phyloP scores from a whole-genome alignment of 2,329 filamentous ascomycete genomes.

The Ophiostoma tasmaniense region DNA sequence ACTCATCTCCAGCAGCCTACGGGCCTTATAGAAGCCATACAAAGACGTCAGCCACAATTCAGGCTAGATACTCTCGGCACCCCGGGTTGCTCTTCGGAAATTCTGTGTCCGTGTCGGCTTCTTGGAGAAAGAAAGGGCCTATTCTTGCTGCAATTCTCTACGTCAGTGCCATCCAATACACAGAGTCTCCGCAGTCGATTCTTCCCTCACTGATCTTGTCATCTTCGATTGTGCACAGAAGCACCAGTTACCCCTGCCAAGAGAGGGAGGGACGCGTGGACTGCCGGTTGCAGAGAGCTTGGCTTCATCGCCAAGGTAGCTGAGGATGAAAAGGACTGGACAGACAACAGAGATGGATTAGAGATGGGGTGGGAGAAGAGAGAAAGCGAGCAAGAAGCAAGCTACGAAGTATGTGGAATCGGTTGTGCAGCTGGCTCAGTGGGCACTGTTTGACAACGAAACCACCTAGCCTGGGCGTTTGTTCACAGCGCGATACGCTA shows the following conservation, averaged over 20 bases:
- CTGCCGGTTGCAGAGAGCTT: conserved; percentile 3
- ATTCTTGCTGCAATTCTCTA: neutral
- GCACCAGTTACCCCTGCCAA: conserved; percentile 4
- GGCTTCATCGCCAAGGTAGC: conserved; percentile 1
- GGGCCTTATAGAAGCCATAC: neutral
- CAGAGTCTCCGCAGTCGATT: neutral
- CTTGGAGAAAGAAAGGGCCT: neutral
- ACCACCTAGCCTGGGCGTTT: neutral
- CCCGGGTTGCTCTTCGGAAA: neutral
- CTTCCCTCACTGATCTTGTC: neutral
- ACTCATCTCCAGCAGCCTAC: neutral
- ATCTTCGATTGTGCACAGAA: neutral
- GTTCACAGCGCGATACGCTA: neutral
- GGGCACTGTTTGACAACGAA: neutral
- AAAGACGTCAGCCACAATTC: neutral
- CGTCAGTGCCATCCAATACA: neutral
- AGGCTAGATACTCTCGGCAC: neutral
- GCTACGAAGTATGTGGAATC: no score
- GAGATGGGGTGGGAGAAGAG: neutral
- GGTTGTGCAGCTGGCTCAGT: neutral
- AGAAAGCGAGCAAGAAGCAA: neutral
- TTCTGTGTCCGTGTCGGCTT: neutral
- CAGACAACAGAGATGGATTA: no score
- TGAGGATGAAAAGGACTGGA: neutral
- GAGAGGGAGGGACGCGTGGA: conserved; percentile 7